Percentiles rank a stretch among this genome's conserved stretches.
Conservation (phyloP, 768 basidiomycete genomes). For the Trametes meyenii region DNA sequence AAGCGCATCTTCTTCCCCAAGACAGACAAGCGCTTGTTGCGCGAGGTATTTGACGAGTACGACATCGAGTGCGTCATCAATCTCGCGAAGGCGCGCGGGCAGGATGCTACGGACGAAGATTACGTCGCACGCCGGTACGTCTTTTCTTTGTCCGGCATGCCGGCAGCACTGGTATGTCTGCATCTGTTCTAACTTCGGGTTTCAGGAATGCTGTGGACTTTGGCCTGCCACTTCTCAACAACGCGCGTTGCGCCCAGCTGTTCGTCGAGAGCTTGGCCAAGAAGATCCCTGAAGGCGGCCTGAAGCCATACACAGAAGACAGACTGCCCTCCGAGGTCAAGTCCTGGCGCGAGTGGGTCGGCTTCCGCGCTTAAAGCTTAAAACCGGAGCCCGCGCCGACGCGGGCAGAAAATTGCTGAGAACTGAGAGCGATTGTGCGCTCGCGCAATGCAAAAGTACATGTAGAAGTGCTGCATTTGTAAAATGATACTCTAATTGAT, state of each 20-base stretch:
- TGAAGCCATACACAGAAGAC: conserved; percentile 82
- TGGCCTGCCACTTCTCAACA: conserved; percentile 88
- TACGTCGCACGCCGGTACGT: conserved; percentile 90
- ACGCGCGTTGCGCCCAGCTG: conserved; percentile 83
- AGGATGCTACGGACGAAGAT: conserved; percentile 83
- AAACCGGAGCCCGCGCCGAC: not conserved
- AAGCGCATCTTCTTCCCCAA: conserved; percentile 96
- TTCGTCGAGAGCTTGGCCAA: conserved; percentile 88
- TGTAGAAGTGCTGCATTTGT: conserved; percentile 24
- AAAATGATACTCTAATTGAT: conserved; percentile 15
- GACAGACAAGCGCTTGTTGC: conserved; percentile 92
- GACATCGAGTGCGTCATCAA: conserved; percentile 96
- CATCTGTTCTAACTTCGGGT: not conserved
- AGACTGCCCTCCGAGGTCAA: conserved; percentile 88
- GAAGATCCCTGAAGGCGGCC: conserved; percentile 81
- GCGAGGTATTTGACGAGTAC: conserved; percentile 91
- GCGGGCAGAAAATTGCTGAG: not conserved
- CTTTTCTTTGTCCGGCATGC: not conserved
- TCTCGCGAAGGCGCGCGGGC: conserved; percentile 78
- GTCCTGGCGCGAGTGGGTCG: conserved; percentile 91
- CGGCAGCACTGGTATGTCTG: not conserved
- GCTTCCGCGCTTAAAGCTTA: conserved; percentile 56
- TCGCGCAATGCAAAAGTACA: conserved; percentile 25
- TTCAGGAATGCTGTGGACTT: conserved; percentile 93
- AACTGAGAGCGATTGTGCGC: not conserved